Percentiles rank a stretch among this genome's conserved stretches.
These are phyloP conservation scores for Clitocybe nebularis DNA, from an alignment of 1,284 basidiomycete genomes.

Conservation along the genomic window DNA sequence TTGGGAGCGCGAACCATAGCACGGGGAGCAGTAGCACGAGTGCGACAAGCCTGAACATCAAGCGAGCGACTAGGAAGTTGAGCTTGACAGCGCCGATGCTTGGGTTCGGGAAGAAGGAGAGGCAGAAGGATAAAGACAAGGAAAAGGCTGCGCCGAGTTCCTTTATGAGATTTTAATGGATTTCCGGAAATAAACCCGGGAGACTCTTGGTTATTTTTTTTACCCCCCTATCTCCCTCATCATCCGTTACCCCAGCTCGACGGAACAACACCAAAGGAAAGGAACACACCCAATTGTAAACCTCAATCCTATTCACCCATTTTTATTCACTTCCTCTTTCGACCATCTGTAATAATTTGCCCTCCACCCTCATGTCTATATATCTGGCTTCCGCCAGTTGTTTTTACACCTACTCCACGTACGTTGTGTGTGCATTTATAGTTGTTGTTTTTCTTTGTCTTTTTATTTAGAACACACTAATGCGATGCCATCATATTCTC, in stretches of 20 bases:
- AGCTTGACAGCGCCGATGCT: conserved; percentile 63
- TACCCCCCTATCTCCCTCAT: neutral
- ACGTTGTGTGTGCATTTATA: neutral
- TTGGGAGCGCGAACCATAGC: conserved; percentile 10
- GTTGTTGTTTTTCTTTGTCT: neutral
- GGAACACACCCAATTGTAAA: neutral
- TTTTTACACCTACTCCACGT: neutral
- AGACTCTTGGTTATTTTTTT: neutral
- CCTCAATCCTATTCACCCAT: conserved; percentile 1
- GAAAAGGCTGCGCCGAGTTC: conserved; percentile 17
- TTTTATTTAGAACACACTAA: conserved; percentile 1
- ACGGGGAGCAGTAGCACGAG: conserved; percentile 23
- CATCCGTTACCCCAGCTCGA: neutral
- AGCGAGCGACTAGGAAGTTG: conserved; percentile 58
- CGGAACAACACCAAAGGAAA: neutral
- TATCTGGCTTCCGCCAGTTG: neutral
- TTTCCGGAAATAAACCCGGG: conserved; percentile 4
- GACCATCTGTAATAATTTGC: neutral
- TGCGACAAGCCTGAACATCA: conserved; percentile 25
- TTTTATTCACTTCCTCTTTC: neutral
- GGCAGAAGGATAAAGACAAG: conserved; percentile 11
- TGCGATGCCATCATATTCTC: neutral
- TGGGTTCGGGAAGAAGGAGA: conserved; percentile 43
- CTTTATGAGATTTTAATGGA: conserved; percentile 8
- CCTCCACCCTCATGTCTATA: neutral